Conservation (phyloP, 768 basidiomycete species). For the Mycena galericulata region DNA sequence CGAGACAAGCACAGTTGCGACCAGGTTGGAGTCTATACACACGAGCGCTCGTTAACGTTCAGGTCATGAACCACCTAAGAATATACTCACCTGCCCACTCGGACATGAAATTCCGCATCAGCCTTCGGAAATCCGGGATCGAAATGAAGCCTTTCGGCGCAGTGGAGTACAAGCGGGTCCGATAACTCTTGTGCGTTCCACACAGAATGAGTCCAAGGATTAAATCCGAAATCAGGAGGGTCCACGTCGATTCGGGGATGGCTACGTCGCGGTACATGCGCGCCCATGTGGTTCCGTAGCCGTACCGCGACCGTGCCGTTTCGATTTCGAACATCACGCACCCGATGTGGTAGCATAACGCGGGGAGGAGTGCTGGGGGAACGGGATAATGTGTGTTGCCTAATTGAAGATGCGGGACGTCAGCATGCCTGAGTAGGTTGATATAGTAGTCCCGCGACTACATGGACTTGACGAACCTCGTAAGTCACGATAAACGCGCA, state of each 20-base stretch:
- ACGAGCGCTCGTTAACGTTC: too few relatives aligned
- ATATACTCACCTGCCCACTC: conserved; percentile 41
- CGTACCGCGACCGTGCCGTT: not conserved
- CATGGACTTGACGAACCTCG: conserved; percentile 17
- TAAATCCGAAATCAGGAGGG: not conserved
- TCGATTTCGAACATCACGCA: conserved; percentile 35
- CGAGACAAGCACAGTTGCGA: conserved; percentile 28
- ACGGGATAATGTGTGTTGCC: too few relatives aligned
- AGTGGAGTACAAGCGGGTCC: not conserved
- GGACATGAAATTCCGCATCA: conserved; percentile 36
- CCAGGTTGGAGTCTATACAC: conserved; percentile 24
- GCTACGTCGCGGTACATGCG: conserved; percentile 14
- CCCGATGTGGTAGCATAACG: conserved; percentile 38
- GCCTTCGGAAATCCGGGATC: conserved; percentile 31
- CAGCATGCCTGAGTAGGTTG: too few relatives aligned
- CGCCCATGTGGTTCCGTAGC: not conserved
- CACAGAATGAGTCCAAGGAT: not conserved
- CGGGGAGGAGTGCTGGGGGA: conserved; percentile 26
- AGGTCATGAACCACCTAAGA: too few relatives aligned
- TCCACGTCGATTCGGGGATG: not conserved
- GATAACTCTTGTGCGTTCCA: conserved; percentile 8
- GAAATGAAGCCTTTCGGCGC: conserved; percentile 29
- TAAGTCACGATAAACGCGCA: conserved; percentile 37
- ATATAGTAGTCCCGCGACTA: too few relatives aligned
- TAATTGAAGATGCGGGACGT: too few relatives aligned